Evolutionary conservation across 2,329 filamentous ascomycete genomes (phyloP).

Genomic region (Orbilia brochopaga): DNA sequence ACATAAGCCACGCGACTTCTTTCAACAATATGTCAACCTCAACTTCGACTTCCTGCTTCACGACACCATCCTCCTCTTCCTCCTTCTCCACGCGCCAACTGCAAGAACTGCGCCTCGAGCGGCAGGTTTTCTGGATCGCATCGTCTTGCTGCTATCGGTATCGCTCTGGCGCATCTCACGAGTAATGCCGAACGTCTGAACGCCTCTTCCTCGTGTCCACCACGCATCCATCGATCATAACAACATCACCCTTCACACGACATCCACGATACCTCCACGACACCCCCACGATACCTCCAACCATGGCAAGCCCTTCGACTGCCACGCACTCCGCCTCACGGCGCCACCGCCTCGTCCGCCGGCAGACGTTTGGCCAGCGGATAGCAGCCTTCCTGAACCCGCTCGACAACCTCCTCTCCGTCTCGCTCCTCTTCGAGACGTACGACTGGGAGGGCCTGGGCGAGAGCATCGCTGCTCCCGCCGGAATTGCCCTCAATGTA

Average conservation of each 20-base stretch:
- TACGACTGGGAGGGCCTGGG: constrained; percentile 83
- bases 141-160: background rate
- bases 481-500: constrained; percentile 79
- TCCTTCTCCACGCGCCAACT: background rate
- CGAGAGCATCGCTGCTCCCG: constrained; percentile 73
- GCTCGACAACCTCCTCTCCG: constrained; percentile 85
- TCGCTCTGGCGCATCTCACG: constrained; percentile 1
- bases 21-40: background rate
- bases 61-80: background rate
- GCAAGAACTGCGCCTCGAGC: background rate
- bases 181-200: constrained; percentile 20
- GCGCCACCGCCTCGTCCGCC: constrained; percentile 72
- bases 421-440: constrained; percentile 90
- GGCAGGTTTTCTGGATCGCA: background rate
- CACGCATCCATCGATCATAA: background rate
- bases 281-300: background rate
- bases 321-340: constrained; percentile 19
- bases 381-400: constrained; percentile 81
- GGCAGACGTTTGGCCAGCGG: constrained; percentile 78
- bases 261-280: background rate
- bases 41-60: background rate
- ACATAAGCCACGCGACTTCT: background rate
- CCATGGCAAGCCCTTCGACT: constrained; percentile 24
- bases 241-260: background rate
- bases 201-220: background rate